Evolutionary conservation across 2,329 filamentous ascomycete species (phyloP), one percentile per base, ranked within the genome.

Genomic region (Stachybotrys echinatus): DNA sequence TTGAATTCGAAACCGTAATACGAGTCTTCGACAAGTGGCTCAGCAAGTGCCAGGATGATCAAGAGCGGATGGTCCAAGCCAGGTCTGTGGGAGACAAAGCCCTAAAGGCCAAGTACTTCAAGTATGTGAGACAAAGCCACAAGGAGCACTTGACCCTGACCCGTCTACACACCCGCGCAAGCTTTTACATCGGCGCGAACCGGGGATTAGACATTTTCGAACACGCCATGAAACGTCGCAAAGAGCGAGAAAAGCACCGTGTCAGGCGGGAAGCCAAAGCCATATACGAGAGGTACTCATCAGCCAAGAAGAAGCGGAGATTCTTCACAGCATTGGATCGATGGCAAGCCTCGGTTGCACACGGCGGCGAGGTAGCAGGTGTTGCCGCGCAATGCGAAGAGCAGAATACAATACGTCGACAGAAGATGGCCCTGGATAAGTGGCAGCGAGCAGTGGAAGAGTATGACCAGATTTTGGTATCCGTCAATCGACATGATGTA

Each of bases 281-380:
- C 49, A 63, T 62, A 50, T 69, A 69, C 48, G 66, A 65, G 3
- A 58, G 69, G 50, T 57, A 61, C 21, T 70, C 65, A 5, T 63
- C 65, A 4, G 55, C 53, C 17, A 57, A 61, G 44, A 69, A 63
- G 45, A 64, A 60, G 23, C 58, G 64, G 39, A 64, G 61, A 23
- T 67, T 68, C 50, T 65, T 65, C 42, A 31, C 48, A 12, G 63
- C 63, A 14, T 53, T 71, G 27, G 60, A 64, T 45, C 55, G 43
- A 45, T 70, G 67, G 67, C 60, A 53, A 38, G 51, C 47, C n/a
- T 42, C 55, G 43, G 49, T 59, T 3, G 40, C 34, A 5, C 48
- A 48, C 12, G 48, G 54, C 8, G 46, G 47, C 6, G 52, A 52
- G 7, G 52, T 56, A 44, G 39, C 48, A 20, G 56, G 53, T 10